Conservation (phyloP, 129 eudicot genomes). For the Mikania micrantha region DNA sequence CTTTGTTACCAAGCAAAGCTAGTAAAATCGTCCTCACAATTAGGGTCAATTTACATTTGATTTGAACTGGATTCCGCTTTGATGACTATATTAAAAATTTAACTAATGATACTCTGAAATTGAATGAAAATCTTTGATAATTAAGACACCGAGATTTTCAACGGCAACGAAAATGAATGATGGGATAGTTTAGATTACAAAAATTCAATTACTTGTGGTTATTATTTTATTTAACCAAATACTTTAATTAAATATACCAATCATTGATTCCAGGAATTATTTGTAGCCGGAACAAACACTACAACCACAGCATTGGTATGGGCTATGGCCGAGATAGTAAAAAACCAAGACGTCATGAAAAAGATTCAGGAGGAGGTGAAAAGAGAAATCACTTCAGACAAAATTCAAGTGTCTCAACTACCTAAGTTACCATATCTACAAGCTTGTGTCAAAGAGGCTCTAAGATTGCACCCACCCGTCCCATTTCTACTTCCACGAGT, state of each 20-base stretch:
- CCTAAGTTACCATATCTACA: constrained; percentile 27
- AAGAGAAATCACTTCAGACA: constrained; percentile 4
- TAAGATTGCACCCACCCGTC: constrained; percentile 32
- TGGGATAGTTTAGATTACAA: no score
- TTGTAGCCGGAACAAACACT: constrained; percentile 24
- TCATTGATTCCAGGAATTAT: constrained; percentile 17
- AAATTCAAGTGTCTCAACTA: constrained; percentile 14
- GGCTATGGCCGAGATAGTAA: constrained; percentile 30
- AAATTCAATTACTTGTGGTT: no score
- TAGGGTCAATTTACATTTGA: no score
- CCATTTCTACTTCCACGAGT: constrained; percentile 26
- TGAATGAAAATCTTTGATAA: no score
- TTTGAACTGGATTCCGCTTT: no score
- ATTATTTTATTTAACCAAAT: no score
- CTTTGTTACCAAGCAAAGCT: no score
- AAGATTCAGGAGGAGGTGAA: constrained; percentile 16
- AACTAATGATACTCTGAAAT: no score
- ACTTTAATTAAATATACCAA: background rate
- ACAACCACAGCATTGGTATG: constrained; percentile 24
- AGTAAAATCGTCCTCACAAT: no score
- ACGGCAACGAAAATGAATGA: no score
- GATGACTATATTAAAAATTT: no score
- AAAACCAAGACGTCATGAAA: constrained; percentile 1
- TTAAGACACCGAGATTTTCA: no score
- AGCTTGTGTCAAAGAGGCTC: constrained; percentile 29